Evolutionary conservation across 2,329 filamentous ascomycete genomes (phyloP).

Genomic region (Aspergillus unguis): DNA sequence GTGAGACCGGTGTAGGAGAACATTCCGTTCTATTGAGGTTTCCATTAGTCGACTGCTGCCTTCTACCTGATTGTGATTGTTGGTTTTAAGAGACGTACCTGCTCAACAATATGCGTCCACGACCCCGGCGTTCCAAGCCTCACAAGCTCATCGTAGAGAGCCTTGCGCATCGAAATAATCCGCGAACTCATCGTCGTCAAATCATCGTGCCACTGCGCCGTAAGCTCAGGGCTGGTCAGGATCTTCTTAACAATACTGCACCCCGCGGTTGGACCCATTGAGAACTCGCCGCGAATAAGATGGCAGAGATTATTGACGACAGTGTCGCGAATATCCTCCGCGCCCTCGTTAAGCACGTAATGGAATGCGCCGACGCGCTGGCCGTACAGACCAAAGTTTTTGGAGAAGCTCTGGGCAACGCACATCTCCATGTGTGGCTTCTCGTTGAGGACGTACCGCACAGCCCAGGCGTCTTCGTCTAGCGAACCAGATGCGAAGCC

Average conservation of each 20-base stretch:
- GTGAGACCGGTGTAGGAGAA: constrained; percentile 70
- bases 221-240: constrained; percentile 73
- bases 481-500: constrained; percentile 92
- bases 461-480: constrained; percentile 77
- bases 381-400: constrained; percentile 79
- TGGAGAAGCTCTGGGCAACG: constrained; percentile 59
- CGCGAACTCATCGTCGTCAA: constrained; percentile 87
- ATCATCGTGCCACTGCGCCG: constrained; percentile 86
- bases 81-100: constrained; percentile 54
- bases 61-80: background rate
- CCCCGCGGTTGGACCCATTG: constrained; percentile 71
- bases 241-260: constrained; percentile 79
- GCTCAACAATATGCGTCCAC: constrained; percentile 98
- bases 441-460: constrained; percentile 86
- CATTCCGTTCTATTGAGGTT: constrained; percentile 62
- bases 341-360: constrained; percentile 38
- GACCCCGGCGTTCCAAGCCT: constrained; percentile 78
- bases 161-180: constrained; percentile 85
- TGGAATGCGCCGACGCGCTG: constrained; percentile 95
- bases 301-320: constrained; percentile 40
- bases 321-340: constrained; percentile 27
- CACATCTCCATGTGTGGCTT: constrained; percentile 64
- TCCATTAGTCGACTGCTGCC: background rate
- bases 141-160: constrained; percentile 75
- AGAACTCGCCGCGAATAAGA: constrained; percentile 39